Base-by-base conservation (phyloP, 2,329 filamentous ascomycete species). In the Cyphellophora attinorum region DNA sequence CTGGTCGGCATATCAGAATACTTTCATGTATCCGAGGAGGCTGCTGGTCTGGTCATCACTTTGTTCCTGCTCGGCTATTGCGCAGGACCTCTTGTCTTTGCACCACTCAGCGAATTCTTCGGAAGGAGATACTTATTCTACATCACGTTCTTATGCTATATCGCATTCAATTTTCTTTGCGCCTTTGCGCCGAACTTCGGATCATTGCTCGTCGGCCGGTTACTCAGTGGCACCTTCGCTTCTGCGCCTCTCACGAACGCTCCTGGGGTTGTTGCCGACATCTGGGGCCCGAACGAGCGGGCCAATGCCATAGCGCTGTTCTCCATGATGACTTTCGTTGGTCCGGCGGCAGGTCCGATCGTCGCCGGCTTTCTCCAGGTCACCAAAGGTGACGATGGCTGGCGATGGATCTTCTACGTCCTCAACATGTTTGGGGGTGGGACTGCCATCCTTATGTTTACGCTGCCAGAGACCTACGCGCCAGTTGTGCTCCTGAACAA, bases 21-120 rank as follows among this genome's bases (percentile, higher is more conserved):
- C 11, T 70, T 75, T 34, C 44, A 54, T 11, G 60, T 76, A 2
- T 72, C 68, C 0, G 42, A 37, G 5, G 63, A 66, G 39, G 67
- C 58, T 2, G 65, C 66, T 0, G 62, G 60, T 2, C 56, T 81
- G 2, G 76, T 75, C 5, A 75, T 79, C 19, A 78, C 76, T 0
- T 63, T 76, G 12, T 81, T 74, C 44, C 60, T 81, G 5, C 61
- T 80, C 28, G 76, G 76, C 5, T 82, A 79, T 49, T 70, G 78
- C 13, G 64, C 68, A 2, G 75, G 75, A 0, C 74, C 74, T 1
- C 54, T 79, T 6, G 54, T 79, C 10, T 80, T 76, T 64, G 78
- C 75, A 0, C 79, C 79, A 0, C 51, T 81, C 3, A 79, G 72
- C 28, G 79, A 83, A 51, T 74, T 80, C 39, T 72, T 70, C 38